A percentile compares a stretch with the other conserved stretches of the same genome.
phyloP scores from a whole-genome alignment of 73 alveolate genomes.

The Strombidium stylifer region DNA sequence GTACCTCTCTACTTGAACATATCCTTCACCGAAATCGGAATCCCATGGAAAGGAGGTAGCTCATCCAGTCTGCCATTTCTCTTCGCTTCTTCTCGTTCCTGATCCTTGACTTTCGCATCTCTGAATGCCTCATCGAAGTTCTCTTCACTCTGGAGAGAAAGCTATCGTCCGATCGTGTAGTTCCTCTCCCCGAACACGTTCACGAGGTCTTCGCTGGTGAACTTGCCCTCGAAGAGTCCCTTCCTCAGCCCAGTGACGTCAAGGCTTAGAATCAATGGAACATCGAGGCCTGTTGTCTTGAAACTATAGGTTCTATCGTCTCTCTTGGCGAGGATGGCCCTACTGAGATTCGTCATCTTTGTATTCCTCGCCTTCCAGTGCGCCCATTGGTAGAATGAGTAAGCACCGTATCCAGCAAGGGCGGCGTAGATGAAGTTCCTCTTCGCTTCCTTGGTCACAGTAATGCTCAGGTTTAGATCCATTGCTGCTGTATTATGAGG shows the following conservation, averaged over 20 bases:
- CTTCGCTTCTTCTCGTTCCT: slow-evolving; percentile 18
- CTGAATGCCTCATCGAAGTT: slow-evolving; percentile 30
- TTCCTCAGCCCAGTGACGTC: slow-evolving; percentile 12
- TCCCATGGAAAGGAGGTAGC: slow-evolving; percentile 52
- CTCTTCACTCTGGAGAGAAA: slow-evolving; percentile 27
- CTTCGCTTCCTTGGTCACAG: too few species aligned
- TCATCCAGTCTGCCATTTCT: background rate
- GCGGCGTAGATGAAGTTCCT: too few species aligned
- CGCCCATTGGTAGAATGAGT: too few species aligned
- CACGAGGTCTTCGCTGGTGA: slow-evolving; percentile 15
- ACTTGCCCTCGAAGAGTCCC: background rate
- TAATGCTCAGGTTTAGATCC: too few species aligned
- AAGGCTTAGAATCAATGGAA: background rate
- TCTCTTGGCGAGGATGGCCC: too few species aligned
- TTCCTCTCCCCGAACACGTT: slow-evolving; percentile 8
- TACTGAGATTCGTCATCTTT: too few species aligned
- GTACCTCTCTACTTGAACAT: background rate
- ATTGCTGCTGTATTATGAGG: too few species aligned
- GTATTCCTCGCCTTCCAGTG: too few species aligned
- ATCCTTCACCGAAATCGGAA: slow-evolving; percentile 69
- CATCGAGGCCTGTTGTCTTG: too few species aligned
- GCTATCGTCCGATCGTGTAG: slow-evolving; percentile 36
- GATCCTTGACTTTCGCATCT: slow-evolving; percentile 14
- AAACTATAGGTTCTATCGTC: too few species aligned
- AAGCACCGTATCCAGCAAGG: too few species aligned